These are phyloP conservation scores for Colletotrichum gigasporum DNA, from an alignment of 2,329 filamentous ascomycete species.

Conservation along the genomic window DNA sequence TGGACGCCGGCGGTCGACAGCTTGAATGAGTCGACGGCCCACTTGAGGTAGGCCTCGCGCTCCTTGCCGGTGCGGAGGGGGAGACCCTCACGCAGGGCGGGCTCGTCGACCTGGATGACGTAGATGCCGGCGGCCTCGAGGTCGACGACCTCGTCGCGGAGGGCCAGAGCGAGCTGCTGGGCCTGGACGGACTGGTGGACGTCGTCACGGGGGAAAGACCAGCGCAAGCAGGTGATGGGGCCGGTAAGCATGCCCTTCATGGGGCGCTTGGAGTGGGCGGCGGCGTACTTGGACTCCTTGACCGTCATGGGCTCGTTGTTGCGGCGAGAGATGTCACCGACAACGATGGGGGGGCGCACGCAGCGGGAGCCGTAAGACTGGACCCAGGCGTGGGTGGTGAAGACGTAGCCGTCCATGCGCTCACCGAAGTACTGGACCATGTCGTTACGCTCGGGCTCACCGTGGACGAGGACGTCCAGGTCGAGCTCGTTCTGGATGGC, in stretches of 20 bases:
- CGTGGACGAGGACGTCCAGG: slow-evolving; percentile 97
- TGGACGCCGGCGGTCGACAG: slow-evolving; percentile 92
- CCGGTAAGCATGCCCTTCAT: slow-evolving; percentile 99
- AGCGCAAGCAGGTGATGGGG: slow-evolving; percentile 97
- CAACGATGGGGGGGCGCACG: slow-evolving; percentile 97
- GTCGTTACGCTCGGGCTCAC: slow-evolving; percentile 99
- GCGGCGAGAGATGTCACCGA: slow-evolving; percentile 97
- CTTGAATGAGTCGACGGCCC: slow-evolving; percentile 98
- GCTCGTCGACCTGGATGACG: slow-evolving; percentile 99
- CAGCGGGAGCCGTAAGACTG: slow-evolving; percentile 98
- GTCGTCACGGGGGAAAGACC: slow-evolving; percentile 99
- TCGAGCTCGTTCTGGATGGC: slow-evolving; percentile 98
- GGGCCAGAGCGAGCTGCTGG: slow-evolving; percentile 96
- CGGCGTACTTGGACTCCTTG: slow-evolving; percentile 99
- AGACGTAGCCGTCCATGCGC: slow-evolving; percentile 94
- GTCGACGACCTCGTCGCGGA: slow-evolving; percentile 98
- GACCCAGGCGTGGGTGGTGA: slow-evolving; percentile 99
- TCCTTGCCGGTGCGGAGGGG: slow-evolving; percentile 93
- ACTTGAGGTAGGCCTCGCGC: slow-evolving; percentile 95
- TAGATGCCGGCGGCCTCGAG: slow-evolving; percentile 96
- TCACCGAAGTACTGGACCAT: slow-evolving; percentile 99
- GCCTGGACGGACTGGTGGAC: slow-evolving; percentile 99
- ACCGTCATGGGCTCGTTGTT: slow-evolving; percentile 87
- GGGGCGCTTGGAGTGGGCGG: slow-evolving; percentile 94
- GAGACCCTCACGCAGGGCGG: slow-evolving; percentile 98